Base-by-base conservation (phyloP, 768 basidiomycete genomes). In the Leucosporidium creatinivorum region DNA sequence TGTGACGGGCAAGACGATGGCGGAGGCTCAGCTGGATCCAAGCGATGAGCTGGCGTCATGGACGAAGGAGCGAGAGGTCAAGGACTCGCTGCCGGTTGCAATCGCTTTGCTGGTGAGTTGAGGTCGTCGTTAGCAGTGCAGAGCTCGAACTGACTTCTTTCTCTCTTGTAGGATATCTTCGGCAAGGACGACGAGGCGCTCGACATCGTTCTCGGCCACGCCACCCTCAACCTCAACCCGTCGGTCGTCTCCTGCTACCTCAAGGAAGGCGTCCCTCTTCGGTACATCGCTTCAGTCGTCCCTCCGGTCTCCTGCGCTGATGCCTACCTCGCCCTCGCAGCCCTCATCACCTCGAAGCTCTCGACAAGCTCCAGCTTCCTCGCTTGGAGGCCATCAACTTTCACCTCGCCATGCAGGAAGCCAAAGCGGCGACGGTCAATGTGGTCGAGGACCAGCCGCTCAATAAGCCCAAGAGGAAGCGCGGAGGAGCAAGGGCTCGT, bases 91-190 rank as follows among this genome's bases (percentile, higher is more conserved):
- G 23, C 57, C 57, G 4, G 36, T 44, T n/a, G 57, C 57, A 8
- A 58, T 58, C n/a, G 57, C 36, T 44, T 39, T 58, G 8, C 57
- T 58, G 21, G 57, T 58, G 23, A n/a, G 57, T 58, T 36, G 8
- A 5, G 13, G 23, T 25, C 36, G 23, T 44, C 39, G 6, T 2
- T 7, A 7, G 15, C 39, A 44, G 39, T 44, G 39, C 39, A 2
- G 13, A 44, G 15, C 39, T 44, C 13, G 39, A 44, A 3, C 13
- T 44, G 39, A 44, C 39, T 13, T 17, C 13, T 44, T 15, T 10
- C 13, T 44, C 4, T n/a, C 10, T 23, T 7, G 57, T 36, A 58
- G 57, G 57, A 58, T 8, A 36, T 58, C 21, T 58, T 39, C n/a
- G 57, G 44, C 57, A 44, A 39, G 33, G 23, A 58, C 3, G 33